phyloP scores from a whole-genome alignment of 169 alveolate genomes.

The Babesia caballi region DNA sequence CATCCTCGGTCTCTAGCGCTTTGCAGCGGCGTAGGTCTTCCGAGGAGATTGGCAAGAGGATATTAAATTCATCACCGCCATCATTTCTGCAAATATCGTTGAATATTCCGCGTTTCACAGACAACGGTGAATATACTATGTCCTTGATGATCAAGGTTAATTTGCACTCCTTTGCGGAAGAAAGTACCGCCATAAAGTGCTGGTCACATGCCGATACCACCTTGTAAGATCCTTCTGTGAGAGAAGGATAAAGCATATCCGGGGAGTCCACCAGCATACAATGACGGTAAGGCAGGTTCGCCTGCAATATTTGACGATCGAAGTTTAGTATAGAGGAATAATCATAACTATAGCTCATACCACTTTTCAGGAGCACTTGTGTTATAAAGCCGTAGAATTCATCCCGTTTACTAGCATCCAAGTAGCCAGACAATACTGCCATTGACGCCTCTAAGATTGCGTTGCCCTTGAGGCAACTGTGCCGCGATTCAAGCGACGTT shows the following conservation, averaged over 20 bases:
- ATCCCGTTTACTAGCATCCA: not conserved
- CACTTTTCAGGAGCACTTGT: not conserved
- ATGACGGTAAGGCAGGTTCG: conserved; percentile 57
- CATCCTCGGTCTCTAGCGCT: conserved; percentile 29
- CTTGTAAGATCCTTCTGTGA: conserved; percentile 82
- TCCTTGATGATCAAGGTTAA: conserved; percentile 95
- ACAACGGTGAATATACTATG: conserved; percentile 92
- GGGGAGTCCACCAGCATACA: conserved; percentile 88
- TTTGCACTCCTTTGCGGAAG: conserved; percentile 84
- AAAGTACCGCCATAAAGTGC: conserved; percentile 94
- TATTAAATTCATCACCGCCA: not conserved
- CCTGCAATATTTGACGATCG: conserved; percentile 69
- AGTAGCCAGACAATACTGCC: not conserved
- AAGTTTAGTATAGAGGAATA: conserved; percentile 92
- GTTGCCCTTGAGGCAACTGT: conserved; percentile 89
- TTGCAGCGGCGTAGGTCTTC: conserved; percentile 1
- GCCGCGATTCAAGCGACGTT: conserved; percentile 64
- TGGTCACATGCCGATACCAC: conserved; percentile 94
- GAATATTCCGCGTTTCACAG: conserved; percentile 67
- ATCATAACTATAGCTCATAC: conserved; percentile 85
- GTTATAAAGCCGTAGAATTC: not conserved
- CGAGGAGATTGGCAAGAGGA: conserved; percentile 4
- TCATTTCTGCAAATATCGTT: not conserved
- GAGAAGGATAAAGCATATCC: conserved; percentile 93
- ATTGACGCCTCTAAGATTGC: conserved; percentile 89